Evolutionary conservation across 768 basidiomycete species (phyloP), one percentile per base, ranked within the genome.

Genomic region (Tulasnella calospora): DNA sequence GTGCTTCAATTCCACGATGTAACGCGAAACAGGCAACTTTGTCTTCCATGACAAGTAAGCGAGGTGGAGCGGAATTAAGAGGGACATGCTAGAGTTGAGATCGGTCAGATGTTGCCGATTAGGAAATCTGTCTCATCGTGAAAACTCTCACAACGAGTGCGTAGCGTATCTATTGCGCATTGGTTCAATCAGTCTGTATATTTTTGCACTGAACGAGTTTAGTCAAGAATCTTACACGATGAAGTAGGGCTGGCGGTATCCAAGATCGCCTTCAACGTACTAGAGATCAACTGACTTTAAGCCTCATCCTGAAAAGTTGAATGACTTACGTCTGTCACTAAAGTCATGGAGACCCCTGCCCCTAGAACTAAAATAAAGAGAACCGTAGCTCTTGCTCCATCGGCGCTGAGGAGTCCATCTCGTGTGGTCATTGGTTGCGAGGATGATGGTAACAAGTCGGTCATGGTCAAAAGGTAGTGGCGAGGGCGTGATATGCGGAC

Each of bases 181-280:
- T 7, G 17, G 61, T 21, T 61, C 61, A 67, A 30, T 67, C 13
- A 67, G 61, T 27, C 33, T 17, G 12, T 23, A 12, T 12, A 30
- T 61, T 6, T 13, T 23, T 55, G 35, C 19, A 51, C 13, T 67
- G 41, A 30, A 33, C 55, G 15, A 38, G n/a, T 40, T 46, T 41
- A 61, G 74, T 10, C 13, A 5, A 44, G 67, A 12, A 21, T 83
- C 92, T 80, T 81, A 94, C 94, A 96, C 94, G 80, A 94, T 86
- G 82, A 98, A 92, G 87, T 91, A 97, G 0, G 97, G 94, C 79
- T 98, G 94, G 74, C 90, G 88, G 85, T 93, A 99, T 44, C 87
- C 89, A 40, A 94, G 85, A 0, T 87, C 88, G 0, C 90, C 90
- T 83, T 95, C 93, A 19, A 97, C 90, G 85, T 95, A 92, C 94